A percentile compares a stretch with the other conserved stretches of the same genome.
Evolutionary conservation across 2,329 filamentous ascomycete species (phyloP).

Genomic region (Ceratocystis cubensis): DNA sequence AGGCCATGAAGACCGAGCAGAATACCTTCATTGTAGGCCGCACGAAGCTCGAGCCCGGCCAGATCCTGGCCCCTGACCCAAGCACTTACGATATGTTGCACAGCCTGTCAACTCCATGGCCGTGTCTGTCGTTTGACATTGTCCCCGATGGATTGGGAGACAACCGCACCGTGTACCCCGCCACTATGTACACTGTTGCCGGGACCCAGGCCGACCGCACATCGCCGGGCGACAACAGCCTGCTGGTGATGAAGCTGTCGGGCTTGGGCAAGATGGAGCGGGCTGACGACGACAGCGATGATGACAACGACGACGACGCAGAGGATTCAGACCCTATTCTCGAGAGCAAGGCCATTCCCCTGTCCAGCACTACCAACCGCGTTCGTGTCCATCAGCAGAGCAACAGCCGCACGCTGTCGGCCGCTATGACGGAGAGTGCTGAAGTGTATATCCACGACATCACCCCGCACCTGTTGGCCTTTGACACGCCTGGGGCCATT

Average conservation of each 20-base stretch:
- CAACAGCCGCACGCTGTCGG: slow-evolving; percentile 70
- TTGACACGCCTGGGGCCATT: slow-evolving; percentile 74
- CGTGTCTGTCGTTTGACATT: slow-evolving; percentile 91
- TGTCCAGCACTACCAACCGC: slow-evolving; percentile 82
- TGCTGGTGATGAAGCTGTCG: slow-evolving; percentile 94
- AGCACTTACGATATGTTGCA: slow-evolving; percentile 98
- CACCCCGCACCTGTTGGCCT: slow-evolving; percentile 74
- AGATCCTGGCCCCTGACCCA: slow-evolving; percentile 80
- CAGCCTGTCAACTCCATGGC: slow-evolving; percentile 86
- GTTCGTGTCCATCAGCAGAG: slow-evolving; percentile 77
- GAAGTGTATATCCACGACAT: slow-evolving; percentile 90
- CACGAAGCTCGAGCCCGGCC: slow-evolving; percentile 78
- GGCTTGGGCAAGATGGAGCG: slow-evolving; percentile 78
- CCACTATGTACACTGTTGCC: slow-evolving; percentile 86
- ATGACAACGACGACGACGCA: slow-evolving; percentile 55
- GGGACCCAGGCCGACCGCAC: slow-evolving; percentile 79
- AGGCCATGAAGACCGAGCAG: slow-evolving; percentile 86
- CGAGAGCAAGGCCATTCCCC: slow-evolving; percentile 78
- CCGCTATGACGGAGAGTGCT: slow-evolving; percentile 81
- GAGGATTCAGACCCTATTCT: slow-evolving; percentile 79
- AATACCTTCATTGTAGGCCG: slow-evolving; percentile 92
- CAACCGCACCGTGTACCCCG: slow-evolving; percentile 82
- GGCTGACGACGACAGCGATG: slow-evolving; percentile 49
- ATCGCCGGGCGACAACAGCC: slow-evolving; percentile 71
- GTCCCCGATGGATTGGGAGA: slow-evolving; percentile 76